Evolutionary conservation across 495 filamentous ascomycete genomes (phyloP), one percentile per base, ranked within the genome.

Genomic region (Recurvomyces mirabilis): DNA sequence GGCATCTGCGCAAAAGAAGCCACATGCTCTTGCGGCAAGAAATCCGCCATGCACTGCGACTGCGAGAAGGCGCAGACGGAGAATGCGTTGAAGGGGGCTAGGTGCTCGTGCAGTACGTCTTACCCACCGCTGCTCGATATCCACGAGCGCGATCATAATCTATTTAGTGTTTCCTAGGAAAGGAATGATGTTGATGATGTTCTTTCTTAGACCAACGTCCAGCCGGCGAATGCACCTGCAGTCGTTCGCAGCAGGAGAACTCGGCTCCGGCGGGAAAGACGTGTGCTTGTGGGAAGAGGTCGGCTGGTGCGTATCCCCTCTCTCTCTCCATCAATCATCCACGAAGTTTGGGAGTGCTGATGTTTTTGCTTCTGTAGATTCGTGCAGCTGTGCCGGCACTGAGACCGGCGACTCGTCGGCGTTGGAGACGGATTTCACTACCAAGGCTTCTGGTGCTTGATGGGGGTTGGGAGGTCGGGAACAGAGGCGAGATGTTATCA

Each of bases 341-440:
- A 24, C 28, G n/a, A 11, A 17, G 4, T 35, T 6, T 10, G 4
- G 5, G 5, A 4, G 10, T 34, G 5, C 11, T 15, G 21, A 4
- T 44, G 20, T 44, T 4, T 13, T 35, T 11, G 19, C 6, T n/a
- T 15, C 17, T 41, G 23, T 37, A 85, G 84, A 70, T 63, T 79
- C 82, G 3, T 93, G 86, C 68, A 88, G 81, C 11, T 94, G 87
- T 62, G 82, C 85, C 64, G 87, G 81, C 54, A 81, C 75, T 6
- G 57, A 68, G 28, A 72, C 71, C 42, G 68, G 71, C 47, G 66
- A 65, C 26, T 45, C 70, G 41, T 63, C 75, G 1, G 68, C 70
- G 15, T 67, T 74, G 53, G 86, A 93, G 46, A 48, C 46, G 28
- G 46, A 48, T 26, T 40, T 40, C 37, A 40, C 37, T 9, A 40